Base-by-base conservation (phyloP, 2,329 filamentous ascomycete genomes). In the Cladophialophora bantiana region DNA sequence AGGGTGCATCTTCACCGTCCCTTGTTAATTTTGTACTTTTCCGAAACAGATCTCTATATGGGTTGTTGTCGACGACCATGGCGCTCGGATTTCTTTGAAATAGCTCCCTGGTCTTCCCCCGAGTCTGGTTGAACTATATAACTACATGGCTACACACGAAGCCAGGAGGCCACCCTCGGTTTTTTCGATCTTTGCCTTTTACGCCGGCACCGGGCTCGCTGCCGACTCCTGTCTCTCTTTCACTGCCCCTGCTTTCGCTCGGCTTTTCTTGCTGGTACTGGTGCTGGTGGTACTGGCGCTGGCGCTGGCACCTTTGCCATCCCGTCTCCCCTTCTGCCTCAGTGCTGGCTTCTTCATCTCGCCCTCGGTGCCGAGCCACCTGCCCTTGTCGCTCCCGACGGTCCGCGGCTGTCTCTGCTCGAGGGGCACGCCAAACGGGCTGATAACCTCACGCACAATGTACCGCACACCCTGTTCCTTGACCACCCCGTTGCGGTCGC, bases 391-490 rank as follows among this genome's bases (percentile, higher is more conserved):
- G 35, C 67, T 59, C 32, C 67, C 67, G 9, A 68, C 67, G 7
- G 26, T 5, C 7, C 63, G 18, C 7, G 40, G 9, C 7, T 20
- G 56, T 18, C 71, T 59, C 52, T 69, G 31, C 4, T 64, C 64
- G 7, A 73, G 42, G 13, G 65, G 67, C 52, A 36, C n/a, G 18
- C 71, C 71, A 57, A 72, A 73, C 35, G 71, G 70, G 35, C 65
- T 73, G 18, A 72, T 40, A 9, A 73, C 65, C 26, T 71, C 62
- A 26, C 63, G 63, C 3, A 73, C 54, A 35, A 70, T 52, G 42
- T 59, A 68, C 32, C 59, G 58, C 59, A 72, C 70, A 12, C 65
- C 61, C 13, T 36, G 36, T 35, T 48, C 50, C 18, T 58, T 64
- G 31, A 57, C 54, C 38, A 50, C 26, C 38, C 40, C 61, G 38